These are phyloP conservation scores for Buddleja alternifolia DNA, from an alignment of 257 asterid genomes.

Conservation along the genomic window DNA sequence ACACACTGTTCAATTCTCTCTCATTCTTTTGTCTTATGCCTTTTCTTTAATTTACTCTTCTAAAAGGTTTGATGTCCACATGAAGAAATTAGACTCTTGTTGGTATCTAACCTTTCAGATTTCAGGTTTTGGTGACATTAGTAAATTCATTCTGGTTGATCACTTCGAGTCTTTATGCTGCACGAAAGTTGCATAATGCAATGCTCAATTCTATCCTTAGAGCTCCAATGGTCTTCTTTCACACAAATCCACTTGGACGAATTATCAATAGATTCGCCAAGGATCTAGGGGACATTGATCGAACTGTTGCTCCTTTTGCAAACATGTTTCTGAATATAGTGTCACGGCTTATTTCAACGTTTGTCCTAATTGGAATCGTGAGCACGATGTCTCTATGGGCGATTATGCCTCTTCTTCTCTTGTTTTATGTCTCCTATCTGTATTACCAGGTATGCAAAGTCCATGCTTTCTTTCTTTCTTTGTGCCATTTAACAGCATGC, in stretches of 20 bases:
- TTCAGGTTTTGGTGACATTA: slow-evolving; percentile 54
- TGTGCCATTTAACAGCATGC: background rate
- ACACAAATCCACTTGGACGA: slow-evolving; percentile 59
- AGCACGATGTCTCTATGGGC: slow-evolving; percentile 53
- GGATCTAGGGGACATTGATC: slow-evolving; percentile 52
- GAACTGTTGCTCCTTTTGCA: slow-evolving; percentile 42
- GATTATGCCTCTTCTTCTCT: slow-evolving; percentile 51
- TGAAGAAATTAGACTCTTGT: no score
- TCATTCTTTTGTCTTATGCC: no score
- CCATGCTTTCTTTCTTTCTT: slow-evolving; percentile 25
- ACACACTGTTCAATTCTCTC: no score
- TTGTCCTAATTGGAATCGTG: slow-evolving; percentile 46
- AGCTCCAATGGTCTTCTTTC: slow-evolving; percentile 65
- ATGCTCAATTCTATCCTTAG: slow-evolving; percentile 51
- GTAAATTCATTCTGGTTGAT: slow-evolving; percentile 57
- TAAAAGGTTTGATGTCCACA: no score
- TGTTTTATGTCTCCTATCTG: slow-evolving; percentile 46
- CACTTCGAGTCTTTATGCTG: slow-evolving; percentile 51
- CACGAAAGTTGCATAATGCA: slow-evolving; percentile 47
- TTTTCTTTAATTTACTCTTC: no score
- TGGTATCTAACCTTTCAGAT: no score
- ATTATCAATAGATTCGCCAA: slow-evolving; percentile 54
- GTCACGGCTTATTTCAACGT: slow-evolving; percentile 48
- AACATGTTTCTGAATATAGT: slow-evolving; percentile 44
- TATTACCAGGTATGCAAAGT: slow-evolving; percentile 43